Evolutionary conservation across 164 flowering plant genomes (phyloP), one percentile per base, ranked within the genome.

Genomic region (Pachysandra terminalis): DNA sequence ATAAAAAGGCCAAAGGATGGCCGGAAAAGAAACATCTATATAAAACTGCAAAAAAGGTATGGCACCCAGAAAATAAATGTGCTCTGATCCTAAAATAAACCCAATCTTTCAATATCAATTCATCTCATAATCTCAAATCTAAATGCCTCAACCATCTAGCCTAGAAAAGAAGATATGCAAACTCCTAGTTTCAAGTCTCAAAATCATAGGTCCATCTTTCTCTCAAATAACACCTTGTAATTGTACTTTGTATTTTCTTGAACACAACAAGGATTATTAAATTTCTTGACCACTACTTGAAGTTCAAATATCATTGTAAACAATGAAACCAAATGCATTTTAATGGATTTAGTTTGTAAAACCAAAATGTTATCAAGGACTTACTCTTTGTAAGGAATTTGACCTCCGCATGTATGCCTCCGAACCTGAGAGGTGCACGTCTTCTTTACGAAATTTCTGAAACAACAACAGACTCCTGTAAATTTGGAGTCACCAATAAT

Each of bases 391-490:
- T 77, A 95, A 76, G 15, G 97, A 88, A 80, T 79, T 77, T 67
- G 99, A 95, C 77, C 98, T 84, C 48, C 91, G 83, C 90, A 87
- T 86, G 68, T 67, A 90, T 61, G 98, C 97, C 71, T 92, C 95
- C 23, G 97, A 79, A 27, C 90, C 85, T 60, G 99, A 85, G 56
- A 88, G 87, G 69, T 90, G 83, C 81, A 56, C 77, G 69, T 92
- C 98, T 79, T 95, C 99, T 68, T 87, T 87, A 76, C 85, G 87
- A 73, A 95, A 95, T 87, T 85, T 92, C 99, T 95, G 85, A 28
- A 77, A 70, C 16, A 64, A 54, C 12, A 64, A 35, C 59, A 56
- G 59, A 56, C 16, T 0, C 26, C 19, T 9, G 59, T 25, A 56
- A 56, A 56, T 56, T n/a, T n/a, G 0, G 4, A 23, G 28, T 3